Evolutionary conservation across 1,284 basidiomycete genomes (phyloP).

Genomic region (Cryptococcus depauperatus): DNA sequence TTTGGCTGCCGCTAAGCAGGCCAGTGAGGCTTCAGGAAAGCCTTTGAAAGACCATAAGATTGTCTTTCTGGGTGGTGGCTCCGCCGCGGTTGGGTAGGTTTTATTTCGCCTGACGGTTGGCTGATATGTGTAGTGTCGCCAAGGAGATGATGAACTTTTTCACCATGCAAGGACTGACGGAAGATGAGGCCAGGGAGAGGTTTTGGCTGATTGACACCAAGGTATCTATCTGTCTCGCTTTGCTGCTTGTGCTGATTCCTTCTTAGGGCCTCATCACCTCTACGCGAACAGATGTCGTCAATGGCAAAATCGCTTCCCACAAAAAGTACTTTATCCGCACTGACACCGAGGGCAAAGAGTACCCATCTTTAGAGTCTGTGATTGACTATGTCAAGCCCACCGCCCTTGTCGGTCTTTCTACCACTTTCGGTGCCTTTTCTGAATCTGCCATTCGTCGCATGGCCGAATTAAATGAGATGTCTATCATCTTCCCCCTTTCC

Average conservation of each 20-base stretch:
- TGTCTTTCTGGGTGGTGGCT: conserved; percentile 60
- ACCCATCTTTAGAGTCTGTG: conserved; percentile 68
- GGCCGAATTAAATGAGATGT: conserved; percentile 65
- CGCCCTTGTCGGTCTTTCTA: conserved; percentile 82
- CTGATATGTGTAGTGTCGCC: conserved; percentile 54
- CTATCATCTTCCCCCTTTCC: conserved; percentile 93
- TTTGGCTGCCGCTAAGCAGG: conserved; percentile 74
- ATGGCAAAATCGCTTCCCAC: conserved; percentile 64
- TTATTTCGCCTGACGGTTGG: not conserved
- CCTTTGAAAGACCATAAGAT: conserved; percentile 71
- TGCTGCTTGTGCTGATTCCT: conserved; percentile 2
- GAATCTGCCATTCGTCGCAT: conserved; percentile 68
- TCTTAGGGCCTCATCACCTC: conserved; percentile 65
- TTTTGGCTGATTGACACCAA: conserved; percentile 80
- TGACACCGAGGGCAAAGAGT: conserved; percentile 67
- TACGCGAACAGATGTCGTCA: conserved; percentile 51
- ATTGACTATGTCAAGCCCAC: conserved; percentile 83
- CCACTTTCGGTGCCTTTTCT: conserved; percentile 74
- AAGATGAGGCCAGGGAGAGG: conserved; percentile 65
- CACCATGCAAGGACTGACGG: conserved; percentile 61
- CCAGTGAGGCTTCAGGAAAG: conserved; percentile 60
- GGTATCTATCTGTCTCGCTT: conserved; percentile 24
- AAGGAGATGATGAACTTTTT: conserved; percentile 85
- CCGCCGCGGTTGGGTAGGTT: conserved; percentile 39
- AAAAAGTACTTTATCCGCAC: conserved; percentile 73